Evolutionary conservation across 495 filamentous ascomycete species (phyloP).

Genomic region (Talaromyces thailandensis): DNA sequence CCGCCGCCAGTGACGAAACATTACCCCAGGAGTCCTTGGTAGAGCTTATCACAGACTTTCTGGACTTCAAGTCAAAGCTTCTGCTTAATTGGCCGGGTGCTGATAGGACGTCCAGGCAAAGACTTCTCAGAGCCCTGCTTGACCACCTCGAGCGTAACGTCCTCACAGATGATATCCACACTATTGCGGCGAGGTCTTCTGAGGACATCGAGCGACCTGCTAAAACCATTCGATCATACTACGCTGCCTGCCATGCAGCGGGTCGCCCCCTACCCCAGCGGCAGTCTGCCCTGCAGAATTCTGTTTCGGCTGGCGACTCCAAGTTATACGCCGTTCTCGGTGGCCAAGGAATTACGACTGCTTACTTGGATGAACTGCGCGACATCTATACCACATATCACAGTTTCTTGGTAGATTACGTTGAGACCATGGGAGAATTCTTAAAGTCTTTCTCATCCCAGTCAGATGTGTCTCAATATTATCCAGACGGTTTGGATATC

Average conservation of each 20-base stretch:
- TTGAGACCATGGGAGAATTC: conserved; percentile 25
- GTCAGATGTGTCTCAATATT: conserved; percentile 82
- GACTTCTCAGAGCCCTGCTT: neutral
- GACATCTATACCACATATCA: conserved; percentile 84
- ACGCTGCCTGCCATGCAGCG: conserved; percentile 71
- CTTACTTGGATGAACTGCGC: conserved; percentile 95
- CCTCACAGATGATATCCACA: neutral
- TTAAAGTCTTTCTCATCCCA: conserved; percentile 31
- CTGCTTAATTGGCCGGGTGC: neutral
- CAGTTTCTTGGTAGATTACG: conserved; percentile 75
- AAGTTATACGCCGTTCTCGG: conserved; percentile 87
- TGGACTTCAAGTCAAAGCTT: conserved; percentile 1
- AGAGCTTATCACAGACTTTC: conserved; percentile 1
- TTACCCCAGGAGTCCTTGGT: neutral
- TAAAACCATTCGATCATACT: conserved; percentile 55
- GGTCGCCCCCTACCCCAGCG: conserved; percentile 76
- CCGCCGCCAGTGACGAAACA: neutral
- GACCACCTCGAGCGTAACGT: neutral
- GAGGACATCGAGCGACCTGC: neutral
- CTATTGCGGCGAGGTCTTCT: neutral
- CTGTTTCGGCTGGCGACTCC: conserved; percentile 67
- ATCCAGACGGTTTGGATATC: conserved; percentile 88
- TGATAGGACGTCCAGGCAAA: neutral
- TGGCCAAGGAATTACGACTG: conserved; percentile 95
- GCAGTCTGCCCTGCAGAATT: conserved; percentile 84